Evolutionary conservation across 768 basidiomycete species (phyloP).

Genomic region (Suillus luteus): DNA sequence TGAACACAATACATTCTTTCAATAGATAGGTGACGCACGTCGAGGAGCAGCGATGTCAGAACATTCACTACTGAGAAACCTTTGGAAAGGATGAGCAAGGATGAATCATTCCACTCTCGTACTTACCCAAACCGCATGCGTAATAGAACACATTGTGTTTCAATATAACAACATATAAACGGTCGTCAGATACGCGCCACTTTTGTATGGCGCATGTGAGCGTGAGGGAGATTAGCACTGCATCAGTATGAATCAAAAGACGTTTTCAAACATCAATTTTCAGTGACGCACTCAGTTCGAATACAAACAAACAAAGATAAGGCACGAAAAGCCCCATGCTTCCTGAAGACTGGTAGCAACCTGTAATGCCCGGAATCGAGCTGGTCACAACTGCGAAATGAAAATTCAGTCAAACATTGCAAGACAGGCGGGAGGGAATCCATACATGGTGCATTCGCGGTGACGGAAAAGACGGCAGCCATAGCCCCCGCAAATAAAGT

Average conservation of each 20-base stretch:
- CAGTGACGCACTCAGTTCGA: conserved; percentile 10
- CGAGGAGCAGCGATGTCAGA: conserved; percentile 9
- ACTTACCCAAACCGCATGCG: conserved; percentile 12
- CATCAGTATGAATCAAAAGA: not conserved
- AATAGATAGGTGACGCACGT: conserved; percentile 2
- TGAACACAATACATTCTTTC: not conserved
- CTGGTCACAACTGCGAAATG: conserved; percentile 1
- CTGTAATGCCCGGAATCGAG: conserved; percentile 7
- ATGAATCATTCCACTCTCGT: too few relatives aligned
- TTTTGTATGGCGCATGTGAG: conserved; percentile 3
- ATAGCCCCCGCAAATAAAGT: not conserved
- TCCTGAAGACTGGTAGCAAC: conserved; percentile 3
- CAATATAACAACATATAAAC: conserved; percentile 2
- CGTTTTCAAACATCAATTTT: not conserved
- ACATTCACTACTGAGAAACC: conserved; percentile 10
- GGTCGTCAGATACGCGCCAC: not conserved
- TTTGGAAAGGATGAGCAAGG: not conserved
- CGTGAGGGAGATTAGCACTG: conserved; percentile 13
- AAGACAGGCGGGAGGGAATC: not conserved
- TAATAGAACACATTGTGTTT: conserved; percentile 15
- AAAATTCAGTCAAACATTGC: not conserved
- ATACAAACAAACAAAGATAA: conserved; percentile 7
- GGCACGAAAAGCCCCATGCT: conserved; percentile 5
- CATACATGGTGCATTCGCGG: not conserved
- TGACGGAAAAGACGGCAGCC: not conserved